These are phyloP conservation scores for Erucastrum elatum DNA, from an alignment of 345 rosid species.

Conservation along the genomic window DNA sequence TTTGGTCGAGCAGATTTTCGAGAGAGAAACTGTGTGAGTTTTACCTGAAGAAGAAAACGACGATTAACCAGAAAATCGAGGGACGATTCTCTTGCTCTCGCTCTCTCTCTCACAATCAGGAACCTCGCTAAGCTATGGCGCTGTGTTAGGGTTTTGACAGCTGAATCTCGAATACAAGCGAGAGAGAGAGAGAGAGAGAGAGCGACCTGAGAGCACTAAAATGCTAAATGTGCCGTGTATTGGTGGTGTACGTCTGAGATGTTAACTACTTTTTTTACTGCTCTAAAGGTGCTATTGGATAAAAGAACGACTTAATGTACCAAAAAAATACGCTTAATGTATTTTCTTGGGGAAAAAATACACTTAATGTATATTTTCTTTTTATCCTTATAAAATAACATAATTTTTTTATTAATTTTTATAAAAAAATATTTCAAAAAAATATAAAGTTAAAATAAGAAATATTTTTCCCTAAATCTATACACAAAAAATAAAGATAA, in stretches of 20 bases:
- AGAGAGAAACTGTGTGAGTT: not conserved
- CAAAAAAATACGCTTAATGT: too few relatives aligned
- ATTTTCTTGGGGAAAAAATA: too few relatives aligned
- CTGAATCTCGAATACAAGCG: constrained; percentile 32
- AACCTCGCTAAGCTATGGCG: constrained; percentile 23
- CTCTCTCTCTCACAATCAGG: constrained; percentile 14
- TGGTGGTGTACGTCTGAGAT: constrained; percentile 14
- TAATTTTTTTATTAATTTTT: too few relatives aligned
- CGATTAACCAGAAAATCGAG: constrained; percentile 11
- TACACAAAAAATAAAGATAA: too few relatives aligned
- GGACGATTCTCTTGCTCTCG: not conserved
- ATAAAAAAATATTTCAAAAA: too few relatives aligned
- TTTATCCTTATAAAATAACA: too few relatives aligned
- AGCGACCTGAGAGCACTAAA: constrained; percentile 10
- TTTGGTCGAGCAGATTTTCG: constrained; percentile 1
- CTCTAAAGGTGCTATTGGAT: too few relatives aligned
- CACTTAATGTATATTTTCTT: too few relatives aligned
- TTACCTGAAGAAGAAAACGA: constrained; percentile 27
- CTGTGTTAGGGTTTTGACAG: constrained; percentile 38
- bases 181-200: constrained; percentile 18
- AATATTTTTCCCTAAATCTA: too few relatives aligned
- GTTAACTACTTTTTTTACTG: not conserved
- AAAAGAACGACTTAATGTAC: too few relatives aligned
- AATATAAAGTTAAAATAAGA: too few relatives aligned
- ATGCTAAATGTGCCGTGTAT: not conserved